These are phyloP conservation scores for Dissophora globulifera DNA, from an alignment of 192 early-diverging fungal genomes.

Conservation along the genomic window DNA sequence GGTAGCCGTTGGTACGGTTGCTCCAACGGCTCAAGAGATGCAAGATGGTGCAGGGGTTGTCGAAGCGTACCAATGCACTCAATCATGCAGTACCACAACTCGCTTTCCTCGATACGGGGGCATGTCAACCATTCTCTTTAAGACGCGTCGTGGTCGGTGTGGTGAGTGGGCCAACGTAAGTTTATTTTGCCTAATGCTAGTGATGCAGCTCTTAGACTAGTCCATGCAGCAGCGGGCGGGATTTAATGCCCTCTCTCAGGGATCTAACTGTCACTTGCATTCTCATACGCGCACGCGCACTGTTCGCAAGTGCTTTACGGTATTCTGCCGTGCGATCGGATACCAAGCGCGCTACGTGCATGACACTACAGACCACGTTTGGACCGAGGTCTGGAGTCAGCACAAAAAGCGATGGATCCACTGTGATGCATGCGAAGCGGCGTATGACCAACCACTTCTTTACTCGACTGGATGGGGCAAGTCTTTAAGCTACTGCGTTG, in stretches of 20 bases:
- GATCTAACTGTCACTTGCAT: too few relatives aligned
- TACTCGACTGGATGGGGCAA: constrained; percentile 67
- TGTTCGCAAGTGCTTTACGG: constrained; percentile 59
- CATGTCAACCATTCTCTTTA: constrained; percentile 51
- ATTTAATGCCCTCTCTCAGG: too few relatives aligned
- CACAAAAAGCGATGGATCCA: constrained; percentile 64
- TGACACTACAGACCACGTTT: constrained; percentile 66
- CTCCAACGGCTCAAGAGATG: constrained; percentile 55
- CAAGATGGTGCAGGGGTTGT: constrained; percentile 51
- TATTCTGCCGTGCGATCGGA: constrained; percentile 62
- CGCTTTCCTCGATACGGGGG: constrained; percentile 66
- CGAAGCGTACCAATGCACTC: constrained; percentile 55
- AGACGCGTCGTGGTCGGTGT: constrained; percentile 61
- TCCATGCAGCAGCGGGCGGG: too few relatives aligned
- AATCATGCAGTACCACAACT: constrained; percentile 41
- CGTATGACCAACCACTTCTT: constrained; percentile 65
- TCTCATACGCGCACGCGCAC: too few relatives aligned
- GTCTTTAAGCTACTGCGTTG: constrained; percentile 57
- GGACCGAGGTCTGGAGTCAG: constrained; percentile 65
- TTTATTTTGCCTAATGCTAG: too few relatives aligned
- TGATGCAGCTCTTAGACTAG: too few relatives aligned
- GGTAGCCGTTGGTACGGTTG: background rate
- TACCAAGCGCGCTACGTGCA: constrained; percentile 58
- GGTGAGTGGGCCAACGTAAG: constrained; percentile 70
- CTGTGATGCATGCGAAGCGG: constrained; percentile 66